These are phyloP conservation scores for Trichomonascus vanleenenianus DNA, from an alignment of 805 yeast species.

Conservation along the genomic window DNA sequence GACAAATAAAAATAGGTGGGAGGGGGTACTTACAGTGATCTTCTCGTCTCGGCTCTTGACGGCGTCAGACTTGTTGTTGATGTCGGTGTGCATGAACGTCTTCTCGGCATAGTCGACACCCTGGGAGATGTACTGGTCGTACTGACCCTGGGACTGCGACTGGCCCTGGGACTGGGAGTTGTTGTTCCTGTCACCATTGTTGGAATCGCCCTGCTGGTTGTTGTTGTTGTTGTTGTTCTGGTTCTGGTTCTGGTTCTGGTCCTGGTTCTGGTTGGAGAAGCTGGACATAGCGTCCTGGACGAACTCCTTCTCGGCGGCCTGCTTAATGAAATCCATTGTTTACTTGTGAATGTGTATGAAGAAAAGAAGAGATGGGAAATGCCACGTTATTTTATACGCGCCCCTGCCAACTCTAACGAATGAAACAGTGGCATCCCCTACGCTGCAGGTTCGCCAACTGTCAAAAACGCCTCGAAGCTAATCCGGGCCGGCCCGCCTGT, in stretches of 20 bases:
- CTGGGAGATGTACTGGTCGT: conserved; percentile 27
- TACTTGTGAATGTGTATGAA: not conserved
- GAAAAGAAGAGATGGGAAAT: not conserved
- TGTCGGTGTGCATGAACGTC: conserved; percentile 15
- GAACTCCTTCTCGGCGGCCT: conserved; percentile 9
- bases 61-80: conserved; percentile 11
- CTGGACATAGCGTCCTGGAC: not conserved
- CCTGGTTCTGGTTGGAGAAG: not conserved
- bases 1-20: no score
- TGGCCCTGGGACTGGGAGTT: conserved; percentile 2
- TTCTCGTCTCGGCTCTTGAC: conserved; percentile 11
- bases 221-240: conserved; percentile 8
- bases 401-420: no score
- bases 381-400: no score
- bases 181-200: conserved; percentile 11
- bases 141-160: conserved; percentile 10
- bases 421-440: no score
- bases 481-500: not conserved
- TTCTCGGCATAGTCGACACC: conserved; percentile 22
- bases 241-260: conserved; percentile 6
- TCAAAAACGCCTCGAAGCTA: not conserved
- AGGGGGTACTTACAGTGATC: conserved; percentile 15
- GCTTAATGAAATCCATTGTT: conserved; percentile 14
- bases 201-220: conserved; percentile 8
- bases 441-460: not conserved